A percentile compares a stretch with the other conserved stretches of the same genome.
Evolutionary conservation across 2,329 filamentous ascomycete genomes (phyloP).

Genomic region (Xylariales sp.): DNA sequence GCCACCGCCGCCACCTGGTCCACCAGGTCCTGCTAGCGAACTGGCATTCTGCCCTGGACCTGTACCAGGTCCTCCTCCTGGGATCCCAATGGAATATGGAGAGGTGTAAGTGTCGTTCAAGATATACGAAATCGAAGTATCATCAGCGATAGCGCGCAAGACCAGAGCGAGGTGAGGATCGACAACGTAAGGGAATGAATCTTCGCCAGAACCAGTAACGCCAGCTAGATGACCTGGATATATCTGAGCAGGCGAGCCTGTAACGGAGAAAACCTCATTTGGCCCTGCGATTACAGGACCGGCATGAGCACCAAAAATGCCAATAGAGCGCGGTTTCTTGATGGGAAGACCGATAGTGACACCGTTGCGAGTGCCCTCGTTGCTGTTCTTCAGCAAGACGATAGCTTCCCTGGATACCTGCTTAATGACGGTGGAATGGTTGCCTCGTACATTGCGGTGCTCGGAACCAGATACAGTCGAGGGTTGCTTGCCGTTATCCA

Average conservation of each 20-base stretch:
- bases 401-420: conserved; percentile 39
- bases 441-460: conserved; percentile 12
- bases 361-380: conserved; percentile 32
- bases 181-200: conserved; percentile 47
- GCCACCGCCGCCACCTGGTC: neutral
- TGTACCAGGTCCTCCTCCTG: too few relatives aligned
- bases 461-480: neutral
- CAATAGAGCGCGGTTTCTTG: conserved; percentile 36
- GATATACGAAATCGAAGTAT: conserved; percentile 37
- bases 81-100: neutral
- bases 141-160: conserved; percentile 35
- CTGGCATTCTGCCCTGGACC: too few relatives aligned
- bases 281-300: conserved; percentile 52
- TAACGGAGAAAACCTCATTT: conserved; percentile 8
- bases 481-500: conserved; percentile 11
- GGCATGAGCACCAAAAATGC: conserved; percentile 51
- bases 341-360: conserved; percentile 47
- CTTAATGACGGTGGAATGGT: conserved; percentile 12
- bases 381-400: conserved; percentile 59
- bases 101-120: conserved; percentile 29
- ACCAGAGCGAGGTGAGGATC: conserved; percentile 48
- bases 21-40: neutral
- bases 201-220: conserved; percentile 49
- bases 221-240: conserved; percentile 35
- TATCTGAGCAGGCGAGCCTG: conserved; percentile 3